Base-by-base conservation (phyloP, 345 rosid genomes). In the Salix koriyanagi region DNA sequence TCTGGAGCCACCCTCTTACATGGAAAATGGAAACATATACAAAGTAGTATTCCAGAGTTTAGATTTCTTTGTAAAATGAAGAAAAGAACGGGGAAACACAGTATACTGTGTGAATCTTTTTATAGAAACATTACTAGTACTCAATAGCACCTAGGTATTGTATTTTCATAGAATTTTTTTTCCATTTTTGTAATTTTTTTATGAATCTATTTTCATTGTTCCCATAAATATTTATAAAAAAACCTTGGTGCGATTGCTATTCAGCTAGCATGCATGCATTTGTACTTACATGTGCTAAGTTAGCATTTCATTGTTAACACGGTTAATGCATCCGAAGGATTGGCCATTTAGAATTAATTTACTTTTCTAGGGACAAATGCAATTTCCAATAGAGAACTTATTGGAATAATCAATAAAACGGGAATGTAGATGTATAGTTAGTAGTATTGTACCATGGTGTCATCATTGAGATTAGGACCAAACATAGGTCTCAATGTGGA, bases 381-480 rank as follows among this genome's bases (percentile, higher is more conserved):
- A 67, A 67, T 54, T 37, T 58, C 32, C 46, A 69, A 39, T 34
- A 32, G 52, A 42, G 65, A 54, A 58, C 34, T 72, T 65, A 32
- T 14, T 42, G 48, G 26, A 30, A 36, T 60, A 65, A 72, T 15
- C 50, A 37, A 25, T 39, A 56, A 39, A 72, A 72, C 21, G 23
- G 67, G 36, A 74, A 48, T 14, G 1, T 50, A 34, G 64, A 72
- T 67, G 28, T 77, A 72, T 41, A 41, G 41, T 18, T 16, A 70
- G 70, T 54, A n/a, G 28, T 56, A 56, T 25, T 56, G 34, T 66
- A 42, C 58, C 52, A 5, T 36, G 30, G 15, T 23, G 46, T 73
- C 77, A 76, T 78, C 58, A 71, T 69, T 48, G 61, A 32, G 73
- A 67, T 71, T 34, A 50, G 54, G 77, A 84, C 80, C 73, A 18